Conservation (phyloP, 2,329 filamentous ascomycete genomes). For the Madurella mycetomatis region DNA sequence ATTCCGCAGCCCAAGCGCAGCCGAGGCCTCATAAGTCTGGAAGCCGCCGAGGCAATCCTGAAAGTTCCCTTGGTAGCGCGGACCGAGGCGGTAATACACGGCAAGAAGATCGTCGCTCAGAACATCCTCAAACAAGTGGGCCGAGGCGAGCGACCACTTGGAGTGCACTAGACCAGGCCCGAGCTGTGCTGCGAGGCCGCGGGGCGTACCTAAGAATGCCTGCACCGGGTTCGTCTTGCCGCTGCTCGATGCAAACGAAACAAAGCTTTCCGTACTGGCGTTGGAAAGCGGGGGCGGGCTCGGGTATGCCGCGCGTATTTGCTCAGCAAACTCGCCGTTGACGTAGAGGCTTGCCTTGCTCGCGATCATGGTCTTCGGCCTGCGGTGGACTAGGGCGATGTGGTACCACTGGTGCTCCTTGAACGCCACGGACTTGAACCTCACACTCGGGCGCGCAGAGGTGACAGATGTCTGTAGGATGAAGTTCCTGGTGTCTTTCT, state of each 20-base stretch:
- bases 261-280: conserved; percentile 62
- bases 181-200: conserved; percentile 73
- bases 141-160: conserved; percentile 84
- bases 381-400: conserved; percentile 79
- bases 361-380: conserved; percentile 67
- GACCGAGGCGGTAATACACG: conserved; percentile 84
- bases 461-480: conserved; percentile 94
- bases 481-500: conserved; percentile 88
- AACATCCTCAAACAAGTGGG: conserved; percentile 81
- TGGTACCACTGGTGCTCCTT: conserved; percentile 84
- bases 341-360: conserved; percentile 86
- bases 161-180: conserved; percentile 70
- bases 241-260: conserved; percentile 59
- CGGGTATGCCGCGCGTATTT: conserved; percentile 85
- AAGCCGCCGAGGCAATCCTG: conserved; percentile 95
- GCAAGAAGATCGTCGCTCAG: conserved; percentile 88
- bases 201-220: conserved; percentile 88
- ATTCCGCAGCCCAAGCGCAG: conserved; percentile 83
- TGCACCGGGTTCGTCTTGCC: conserved; percentile 68
- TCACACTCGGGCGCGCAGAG: conserved; percentile 79
- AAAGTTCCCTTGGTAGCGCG: conserved; percentile 91
- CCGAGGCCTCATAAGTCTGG: conserved; percentile 92
- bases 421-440: conserved; percentile 83
- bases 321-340: conserved; percentile 89
- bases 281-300: conserved; percentile 63